Evolutionary conservation across 2,329 filamentous ascomycete genomes (phyloP).

Genomic region (Stachybotrys echinatus): DNA sequence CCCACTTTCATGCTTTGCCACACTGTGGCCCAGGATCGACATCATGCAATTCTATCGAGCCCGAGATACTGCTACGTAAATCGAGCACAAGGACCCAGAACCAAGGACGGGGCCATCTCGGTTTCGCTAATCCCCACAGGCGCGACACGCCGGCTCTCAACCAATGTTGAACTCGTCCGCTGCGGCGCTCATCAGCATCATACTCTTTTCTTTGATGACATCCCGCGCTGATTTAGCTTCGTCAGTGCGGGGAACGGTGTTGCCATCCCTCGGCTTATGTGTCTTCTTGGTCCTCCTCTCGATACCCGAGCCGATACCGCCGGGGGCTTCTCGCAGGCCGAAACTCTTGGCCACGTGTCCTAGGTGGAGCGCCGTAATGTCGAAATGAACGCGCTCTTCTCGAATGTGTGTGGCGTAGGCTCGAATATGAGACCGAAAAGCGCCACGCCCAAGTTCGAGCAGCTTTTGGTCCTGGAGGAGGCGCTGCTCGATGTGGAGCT

Average conservation of each 20-base stretch:
- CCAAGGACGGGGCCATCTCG: too few relatives aligned
- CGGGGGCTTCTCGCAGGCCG: slow-evolving; percentile 80
- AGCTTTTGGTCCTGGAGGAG: slow-evolving; percentile 58
- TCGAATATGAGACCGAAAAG: slow-evolving; percentile 85
- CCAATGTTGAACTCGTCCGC: slow-evolving; percentile 67
- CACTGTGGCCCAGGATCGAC: not conserved
- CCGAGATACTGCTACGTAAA: not conserved
- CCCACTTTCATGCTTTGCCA: slow-evolving; percentile 3
- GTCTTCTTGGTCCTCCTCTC: slow-evolving; percentile 38
- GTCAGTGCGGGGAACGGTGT: slow-evolving; percentile 30
- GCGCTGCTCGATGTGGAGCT: slow-evolving; percentile 56
- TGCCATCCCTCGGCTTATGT: slow-evolving; percentile 29
- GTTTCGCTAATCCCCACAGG: too few relatives aligned
- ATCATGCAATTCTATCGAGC: slow-evolving; percentile 6
- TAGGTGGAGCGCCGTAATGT: slow-evolving; percentile 85
- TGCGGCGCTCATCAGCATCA: slow-evolving; percentile 59
- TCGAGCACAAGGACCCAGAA: too few relatives aligned
- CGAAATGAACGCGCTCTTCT: slow-evolving; percentile 79
- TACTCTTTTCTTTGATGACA: slow-evolving; percentile 54
- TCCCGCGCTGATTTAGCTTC: slow-evolving; percentile 29
- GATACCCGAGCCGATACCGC: slow-evolving; percentile 65
- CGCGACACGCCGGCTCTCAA: too few relatives aligned
- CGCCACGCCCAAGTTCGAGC: slow-evolving; percentile 76
- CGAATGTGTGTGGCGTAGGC: slow-evolving; percentile 93
- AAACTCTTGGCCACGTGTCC: slow-evolving; percentile 95